Base-by-base conservation (phyloP, 2,329 filamentous ascomycete genomes). In the Fusarium sp. region DNA sequence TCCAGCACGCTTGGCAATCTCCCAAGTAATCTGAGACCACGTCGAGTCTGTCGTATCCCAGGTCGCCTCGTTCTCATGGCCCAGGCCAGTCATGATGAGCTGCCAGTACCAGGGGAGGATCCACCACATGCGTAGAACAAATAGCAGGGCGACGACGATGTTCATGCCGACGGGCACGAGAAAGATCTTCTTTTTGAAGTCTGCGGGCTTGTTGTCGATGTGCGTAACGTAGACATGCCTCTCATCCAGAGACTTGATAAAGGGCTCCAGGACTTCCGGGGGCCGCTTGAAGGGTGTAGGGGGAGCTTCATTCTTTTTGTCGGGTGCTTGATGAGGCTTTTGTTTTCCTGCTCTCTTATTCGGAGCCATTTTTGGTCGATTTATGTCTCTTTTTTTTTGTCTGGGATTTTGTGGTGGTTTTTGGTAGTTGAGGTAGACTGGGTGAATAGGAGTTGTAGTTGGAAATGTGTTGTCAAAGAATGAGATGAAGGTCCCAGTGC, bases 181-280 rank as follows among this genome's bases (percentile, higher is more conserved):
- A 77, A 97, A 97, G 70, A 96, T 90, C 71, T 91, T 90, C 74
- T 86, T 86, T 78, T 97, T 97, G 78, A 93, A 87, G 26, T 83
- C 81, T 19, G 78, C 76, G 0, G 88, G 87, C 61, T 90, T 88
- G 58, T 78, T 79, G 81, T 97, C 93, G 76, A 96, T 81, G 79
- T 97, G 93, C 28, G 90, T 83, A 70, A 97, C 85, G 83, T 97
- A 97, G 73, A 96, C 84, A 75, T 91, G 87, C 53, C 84, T 78
- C 53, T 84, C 81, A 56, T 87, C 84, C 58, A 97, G 87, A 39
- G 81, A 83, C 32, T 84, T 78, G 71, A 91, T 82, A 73, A 96
- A 89, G 10, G 88, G 83, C 46, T 82, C 70, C 50, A 96, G 84
- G 29, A 82, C 80, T 44, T 84, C 75, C 1, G 91, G 86, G 0